phyloP scores from a whole-genome alignment of 345 rosid species.

The Citrus sp. region DNA sequence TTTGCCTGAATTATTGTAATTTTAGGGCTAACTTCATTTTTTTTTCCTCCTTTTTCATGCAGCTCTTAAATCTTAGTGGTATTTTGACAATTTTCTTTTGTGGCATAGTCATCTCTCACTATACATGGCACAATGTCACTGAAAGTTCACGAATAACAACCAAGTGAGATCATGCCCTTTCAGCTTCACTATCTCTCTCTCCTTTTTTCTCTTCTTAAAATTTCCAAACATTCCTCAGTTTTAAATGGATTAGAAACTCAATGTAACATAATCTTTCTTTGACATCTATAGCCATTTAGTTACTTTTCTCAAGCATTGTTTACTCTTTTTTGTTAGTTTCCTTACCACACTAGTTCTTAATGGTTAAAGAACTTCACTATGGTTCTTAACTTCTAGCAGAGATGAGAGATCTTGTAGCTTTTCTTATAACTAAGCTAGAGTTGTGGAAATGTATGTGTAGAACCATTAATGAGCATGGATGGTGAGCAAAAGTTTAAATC shows the following conservation, averaged over 20 bases:
- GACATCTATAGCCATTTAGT: not conserved
- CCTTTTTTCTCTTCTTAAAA: not conserved
- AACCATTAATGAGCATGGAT: not conserved
- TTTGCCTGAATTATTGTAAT: not conserved
- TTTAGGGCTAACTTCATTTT: not conserved
- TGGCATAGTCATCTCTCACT: slow-evolving; percentile 70
- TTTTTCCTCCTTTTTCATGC: slow-evolving; percentile 15
- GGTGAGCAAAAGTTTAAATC: not conserved
- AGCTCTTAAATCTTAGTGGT: slow-evolving; percentile 66
- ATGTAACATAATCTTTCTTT: not conserved
- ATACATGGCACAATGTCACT: slow-evolving; percentile 75
- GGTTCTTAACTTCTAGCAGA: not conserved
- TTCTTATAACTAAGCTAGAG: not conserved
- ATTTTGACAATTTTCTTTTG: slow-evolving; percentile 68
- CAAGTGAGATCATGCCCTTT: slow-evolving; percentile 36
- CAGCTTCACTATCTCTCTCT: not conserved
- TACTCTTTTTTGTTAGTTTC: not conserved
- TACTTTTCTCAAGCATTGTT: not conserved
- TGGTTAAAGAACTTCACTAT: no score
- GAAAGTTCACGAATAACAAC: slow-evolving; percentile 68
- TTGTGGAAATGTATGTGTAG: not conserved
- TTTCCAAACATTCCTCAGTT: not conserved
- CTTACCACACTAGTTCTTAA: no score
- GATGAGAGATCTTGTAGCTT: not conserved
- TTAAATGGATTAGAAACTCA: not conserved